A percentile compares a stretch with the other conserved stretches of the same genome.
These are phyloP conservation scores for Populus simonii DNA, from an alignment of 345 rosid genomes.

Conservation along the genomic window DNA sequence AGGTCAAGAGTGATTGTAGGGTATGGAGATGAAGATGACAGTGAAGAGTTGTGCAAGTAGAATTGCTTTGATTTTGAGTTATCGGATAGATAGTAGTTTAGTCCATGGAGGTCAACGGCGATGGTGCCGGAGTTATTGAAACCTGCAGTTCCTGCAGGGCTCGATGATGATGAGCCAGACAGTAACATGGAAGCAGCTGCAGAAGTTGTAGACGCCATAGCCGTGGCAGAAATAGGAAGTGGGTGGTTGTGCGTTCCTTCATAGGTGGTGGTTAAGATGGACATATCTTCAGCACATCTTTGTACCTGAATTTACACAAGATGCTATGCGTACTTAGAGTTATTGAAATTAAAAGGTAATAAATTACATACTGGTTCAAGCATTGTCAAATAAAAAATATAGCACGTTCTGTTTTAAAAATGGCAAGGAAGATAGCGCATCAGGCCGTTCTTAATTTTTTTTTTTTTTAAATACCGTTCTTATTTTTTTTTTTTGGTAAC, in stretches of 20 bases:
- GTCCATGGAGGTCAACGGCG: slow-evolving; percentile 45
- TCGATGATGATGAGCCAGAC: slow-evolving; percentile 45
- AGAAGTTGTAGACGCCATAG: slow-evolving; percentile 95
- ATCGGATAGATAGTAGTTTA: slow-evolving; percentile 46
- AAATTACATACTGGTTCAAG: too few relatives aligned
- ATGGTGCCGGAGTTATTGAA: slow-evolving; percentile 8
- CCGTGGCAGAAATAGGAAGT: slow-evolving; percentile 80
- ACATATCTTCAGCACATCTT: slow-evolving; percentile 81
- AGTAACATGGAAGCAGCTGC: slow-evolving; percentile 89
- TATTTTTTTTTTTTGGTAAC: too few relatives aligned
- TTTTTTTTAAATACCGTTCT: background rate
- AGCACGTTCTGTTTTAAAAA: background rate
- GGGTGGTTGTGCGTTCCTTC: slow-evolving; percentile 96
- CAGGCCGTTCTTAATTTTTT: background rate
- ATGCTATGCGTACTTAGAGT: background rate
- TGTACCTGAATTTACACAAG: slow-evolving; percentile 55
- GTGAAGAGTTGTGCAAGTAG: slow-evolving; percentile 45
- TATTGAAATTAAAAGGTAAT: background rate
- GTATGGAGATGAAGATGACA: slow-evolving; percentile 48
- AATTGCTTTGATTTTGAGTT: slow-evolving; percentile 39
- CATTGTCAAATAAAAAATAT: background rate
- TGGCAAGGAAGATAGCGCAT: too few relatives aligned
- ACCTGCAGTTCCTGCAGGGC: background rate
- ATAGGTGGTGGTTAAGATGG: slow-evolving; percentile 78
- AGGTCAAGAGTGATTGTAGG: slow-evolving; percentile 89